Evolutionary conservation across 202 grass and related monocot species (phyloP).

Genomic region (Zoysia matrella): DNA sequence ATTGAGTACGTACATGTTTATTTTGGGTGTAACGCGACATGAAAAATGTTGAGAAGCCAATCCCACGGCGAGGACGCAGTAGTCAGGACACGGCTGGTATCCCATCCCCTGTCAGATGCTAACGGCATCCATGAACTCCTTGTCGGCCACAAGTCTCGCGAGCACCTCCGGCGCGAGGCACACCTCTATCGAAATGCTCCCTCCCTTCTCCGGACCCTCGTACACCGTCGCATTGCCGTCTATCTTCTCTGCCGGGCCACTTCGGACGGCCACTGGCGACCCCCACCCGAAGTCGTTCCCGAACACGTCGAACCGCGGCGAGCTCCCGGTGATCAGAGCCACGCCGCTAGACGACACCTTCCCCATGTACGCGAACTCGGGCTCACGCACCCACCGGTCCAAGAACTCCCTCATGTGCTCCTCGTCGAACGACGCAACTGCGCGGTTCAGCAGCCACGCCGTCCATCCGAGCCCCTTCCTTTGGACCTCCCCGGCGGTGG

Average conservation of each 20-base stretch:
- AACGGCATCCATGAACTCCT: slow-evolving; percentile 43
- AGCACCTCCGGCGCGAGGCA: slow-evolving; percentile 26
- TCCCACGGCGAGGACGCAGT: too few relatives aligned
- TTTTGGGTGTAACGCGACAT: too few relatives aligned
- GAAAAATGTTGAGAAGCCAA: too few relatives aligned
- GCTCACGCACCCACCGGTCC: not conserved
- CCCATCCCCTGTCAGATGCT: not conserved
- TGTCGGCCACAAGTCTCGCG: slow-evolving; percentile 33
- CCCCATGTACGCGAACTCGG: not conserved
- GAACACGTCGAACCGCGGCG: too few relatives aligned
- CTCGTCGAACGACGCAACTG: slow-evolving; percentile 36
- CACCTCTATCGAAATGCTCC: slow-evolving; percentile 44
- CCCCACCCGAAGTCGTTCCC: too few relatives aligned
- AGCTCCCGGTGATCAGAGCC: not conserved
- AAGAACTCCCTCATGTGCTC: not conserved
- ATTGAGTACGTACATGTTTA: too few relatives aligned
- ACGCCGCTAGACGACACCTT: too few relatives aligned
- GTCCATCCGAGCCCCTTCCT: slow-evolving; percentile 33
- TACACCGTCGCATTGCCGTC: slow-evolving; percentile 48
- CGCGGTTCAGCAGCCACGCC: slow-evolving; percentile 39
- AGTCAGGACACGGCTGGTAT: too few relatives aligned
- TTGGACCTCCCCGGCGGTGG: slow-evolving; percentile 40
- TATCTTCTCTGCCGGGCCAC: slow-evolving; percentile 42
- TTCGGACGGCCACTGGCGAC: slow-evolving; percentile 37
- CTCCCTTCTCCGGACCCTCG: slow-evolving; percentile 20